A percentile compares a stretch with the other conserved stretches of the same genome.
Conservation (phyloP, 306 rosid species). For the Pueraria montana region DNA sequence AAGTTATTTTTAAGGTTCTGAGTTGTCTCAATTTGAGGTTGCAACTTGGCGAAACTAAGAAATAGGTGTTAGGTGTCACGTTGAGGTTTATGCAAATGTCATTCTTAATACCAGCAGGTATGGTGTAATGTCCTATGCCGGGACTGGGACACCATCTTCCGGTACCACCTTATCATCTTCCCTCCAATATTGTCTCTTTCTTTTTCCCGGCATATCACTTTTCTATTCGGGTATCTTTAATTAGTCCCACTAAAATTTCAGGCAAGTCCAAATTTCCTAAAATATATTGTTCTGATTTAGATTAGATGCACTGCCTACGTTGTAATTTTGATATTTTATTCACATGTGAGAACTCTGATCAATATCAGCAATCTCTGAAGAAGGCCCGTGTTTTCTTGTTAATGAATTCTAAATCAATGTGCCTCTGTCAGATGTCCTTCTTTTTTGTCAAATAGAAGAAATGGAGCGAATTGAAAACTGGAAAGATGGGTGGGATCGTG, state of each 20-base stretch:
- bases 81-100: constrained; percentile 3
- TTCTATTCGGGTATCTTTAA: background rate
- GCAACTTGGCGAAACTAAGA: constrained; percentile 46
- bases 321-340: background rate
- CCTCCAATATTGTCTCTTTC: constrained; percentile 14
- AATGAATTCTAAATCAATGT: constrained; percentile 5
- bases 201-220: constrained; percentile 6
- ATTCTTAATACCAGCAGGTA: constrained; percentile 18
- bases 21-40: constrained; percentile 29
- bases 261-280: constrained; percentile 42
- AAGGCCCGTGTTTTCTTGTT: background rate
- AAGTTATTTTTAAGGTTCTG: constrained; percentile 8
- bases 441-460: background rate
- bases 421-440: background rate
- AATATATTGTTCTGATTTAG: constrained; percentile 7
- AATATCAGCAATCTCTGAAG: background rate
- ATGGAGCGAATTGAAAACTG: background rate
- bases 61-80: constrained; percentile 43
- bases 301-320: constrained; percentile 4
- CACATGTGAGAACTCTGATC: background rate
- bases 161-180: constrained; percentile 39
- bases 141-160: constrained; percentile 44
- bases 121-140: constrained; percentile 11
- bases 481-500: background rate
- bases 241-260: constrained; percentile 14